phyloP scores from a whole-genome alignment of 2,329 filamentous ascomycete genomes.

The Graphiopsis chlorocephala region DNA sequence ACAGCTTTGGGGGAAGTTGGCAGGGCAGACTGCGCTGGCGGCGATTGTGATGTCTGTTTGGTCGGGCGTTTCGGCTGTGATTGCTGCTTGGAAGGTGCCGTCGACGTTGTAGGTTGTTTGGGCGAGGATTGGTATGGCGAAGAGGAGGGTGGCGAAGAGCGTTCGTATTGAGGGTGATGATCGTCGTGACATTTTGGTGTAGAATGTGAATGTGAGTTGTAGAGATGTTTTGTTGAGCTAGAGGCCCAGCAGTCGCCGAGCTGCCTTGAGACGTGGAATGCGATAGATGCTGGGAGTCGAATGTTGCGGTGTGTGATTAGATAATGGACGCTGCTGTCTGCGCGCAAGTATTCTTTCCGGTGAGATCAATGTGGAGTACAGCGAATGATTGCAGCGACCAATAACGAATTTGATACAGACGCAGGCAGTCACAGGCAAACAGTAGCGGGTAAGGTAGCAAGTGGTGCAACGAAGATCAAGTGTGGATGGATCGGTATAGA shows the following conservation, averaged over 20 bases:
- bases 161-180: slow-evolving; percentile 15
- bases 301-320: background rate
- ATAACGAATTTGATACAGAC: background rate
- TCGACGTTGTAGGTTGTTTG: slow-evolving; percentile 29
- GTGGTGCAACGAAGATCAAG: background rate
- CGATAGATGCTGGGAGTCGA: background rate
- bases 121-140: slow-evolving; percentile 17
- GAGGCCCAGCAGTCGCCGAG: background rate
- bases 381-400: background rate
- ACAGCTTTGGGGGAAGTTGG: slow-evolving; percentile 41
- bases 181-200: background rate
- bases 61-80: slow-evolving; percentile 22
- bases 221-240: background rate
- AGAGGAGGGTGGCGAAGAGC: slow-evolving; percentile 17
- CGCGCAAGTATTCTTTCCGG: background rate
- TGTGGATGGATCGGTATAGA: slow-evolving; percentile 3
- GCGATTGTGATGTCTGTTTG: slow-evolving; percentile 24
- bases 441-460: background rate
- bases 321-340: background rate
- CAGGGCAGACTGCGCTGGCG: slow-evolving; percentile 35
- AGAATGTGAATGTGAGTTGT: background rate
- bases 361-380: background rate
- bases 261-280: background rate
- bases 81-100: slow-evolving; percentile 29
- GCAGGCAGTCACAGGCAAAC: background rate